Base-by-base conservation (phyloP, 192 early-diverging fungal genomes). In the Coemansia furcata region DNA sequence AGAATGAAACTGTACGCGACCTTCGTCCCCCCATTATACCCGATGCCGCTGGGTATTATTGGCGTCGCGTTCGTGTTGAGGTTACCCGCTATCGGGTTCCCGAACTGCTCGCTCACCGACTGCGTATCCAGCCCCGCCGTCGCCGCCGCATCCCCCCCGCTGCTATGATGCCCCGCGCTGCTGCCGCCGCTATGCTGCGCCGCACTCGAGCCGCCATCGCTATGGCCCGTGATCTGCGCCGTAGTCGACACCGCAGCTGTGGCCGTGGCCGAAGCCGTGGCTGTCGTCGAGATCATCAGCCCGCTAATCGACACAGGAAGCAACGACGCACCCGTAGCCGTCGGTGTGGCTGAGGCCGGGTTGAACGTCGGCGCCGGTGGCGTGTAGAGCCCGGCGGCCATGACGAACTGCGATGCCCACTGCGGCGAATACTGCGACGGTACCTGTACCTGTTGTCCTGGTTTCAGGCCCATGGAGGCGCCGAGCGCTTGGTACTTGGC, bases 331-430 rank as follows among this genome's bases (percentile, higher is more conserved):
- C 52, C 52, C 11, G 30, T 58, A 30, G 50, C 21, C 19, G 67
- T 69, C 3, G 67, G 67, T 15, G 37, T 65, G 4, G 67, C 67
- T 38, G 62, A 12, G 2, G 39, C 55, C 2, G 67, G 55, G 33
- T 75, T 42, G 29, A 64, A 46, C 0, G 62, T 65, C 42, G 32
- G 17, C 0, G 63, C 69, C 1, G 72, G 69, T 32, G 78, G 78
- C 9, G 73, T 81, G 65, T 81, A 81, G 0, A 81, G 64, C 8
- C 63, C 57, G 2, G 73, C 78, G 15, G 73, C 78, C 47, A 60
- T 36, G 17, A 81, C 78, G 52, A 81, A 81, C 70, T 67, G 72
- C 43, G 73, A 76, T 6, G 78, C 78, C 78, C 78, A 81, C 0
- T 40, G 37, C 0, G 47, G 54, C 39, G 68, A 49, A 37, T 58